Percentiles rank a stretch among this genome's conserved stretches.
Conservation (phyloP, 768 basidiomycete species). For the Neoboletus magnificus region DNA sequence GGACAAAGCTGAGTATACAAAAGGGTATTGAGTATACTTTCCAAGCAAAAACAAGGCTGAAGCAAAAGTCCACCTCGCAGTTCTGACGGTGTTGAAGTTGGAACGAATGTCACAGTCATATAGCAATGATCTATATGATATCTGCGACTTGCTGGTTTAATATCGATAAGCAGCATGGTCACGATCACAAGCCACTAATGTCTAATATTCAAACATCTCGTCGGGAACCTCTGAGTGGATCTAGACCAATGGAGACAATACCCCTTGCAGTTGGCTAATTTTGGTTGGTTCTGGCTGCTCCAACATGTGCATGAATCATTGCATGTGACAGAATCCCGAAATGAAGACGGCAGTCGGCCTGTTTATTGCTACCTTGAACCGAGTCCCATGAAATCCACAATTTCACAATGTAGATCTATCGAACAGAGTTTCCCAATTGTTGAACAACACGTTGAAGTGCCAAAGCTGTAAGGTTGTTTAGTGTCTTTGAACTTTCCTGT, state of each 20-base stretch:
- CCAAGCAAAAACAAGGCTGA: not conserved
- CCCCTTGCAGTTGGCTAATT: not conserved
- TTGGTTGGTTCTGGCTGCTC: not conserved
- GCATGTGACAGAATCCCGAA: too few relatives aligned
- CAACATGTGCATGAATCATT: too few relatives aligned
- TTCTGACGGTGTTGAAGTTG: too few relatives aligned
- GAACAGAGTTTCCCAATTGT: slow-evolving; percentile 54
- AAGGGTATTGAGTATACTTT: not conserved
- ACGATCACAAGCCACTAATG: too few relatives aligned
- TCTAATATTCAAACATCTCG: not conserved
- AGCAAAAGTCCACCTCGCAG: too few relatives aligned
- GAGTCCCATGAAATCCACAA: too few relatives aligned
- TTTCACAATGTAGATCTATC: slow-evolving; percentile 8
- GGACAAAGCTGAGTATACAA: too few relatives aligned
- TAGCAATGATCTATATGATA: too few relatives aligned
- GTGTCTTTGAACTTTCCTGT: not conserved
- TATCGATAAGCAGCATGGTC: too few relatives aligned
- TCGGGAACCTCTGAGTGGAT: not conserved
- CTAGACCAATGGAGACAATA: not conserved
- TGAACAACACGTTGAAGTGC: slow-evolving; percentile 17
- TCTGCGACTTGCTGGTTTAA: too few relatives aligned
- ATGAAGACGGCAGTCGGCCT: not conserved
- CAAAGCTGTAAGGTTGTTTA: slow-evolving; percentile 3
- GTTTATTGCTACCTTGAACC: not conserved
- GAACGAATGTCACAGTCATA: too few relatives aligned